Evolutionary conservation across 1,284 basidiomycete species (phyloP), one percentile per base, ranked within the genome.

Genomic region (Ustilago nuda): DNA sequence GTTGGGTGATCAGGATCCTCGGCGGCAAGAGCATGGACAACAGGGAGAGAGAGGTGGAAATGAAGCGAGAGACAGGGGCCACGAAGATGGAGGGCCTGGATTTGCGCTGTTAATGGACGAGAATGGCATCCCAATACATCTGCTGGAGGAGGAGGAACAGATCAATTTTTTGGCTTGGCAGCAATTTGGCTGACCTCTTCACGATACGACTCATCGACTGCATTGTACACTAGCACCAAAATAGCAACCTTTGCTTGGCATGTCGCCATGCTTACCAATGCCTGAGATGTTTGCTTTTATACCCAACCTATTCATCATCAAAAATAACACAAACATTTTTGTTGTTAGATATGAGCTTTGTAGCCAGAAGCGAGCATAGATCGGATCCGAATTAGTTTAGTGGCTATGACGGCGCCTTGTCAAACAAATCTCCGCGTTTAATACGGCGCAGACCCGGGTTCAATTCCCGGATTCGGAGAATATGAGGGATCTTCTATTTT

Each of bases 331-430:
- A 27, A 0, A 3, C 3, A 27, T 2, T n/a, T n/a, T n/a, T n/a
- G n/a, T n/a, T n/a, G n/a, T n/a, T n/a, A n/a, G n/a, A n/a, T n/a
- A n/a, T n/a, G n/a, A n/a, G n/a, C n/a, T n/a, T n/a, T n/a, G n/a
- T n/a, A n/a, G n/a, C n/a, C n/a, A n/a, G n/a, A n/a, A n/a, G 17
- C 4, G 1, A 4, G 52, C 19, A 51, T 8, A n/a, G 27, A 56
- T 50, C 46, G 61, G 54, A 56, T 65, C 63, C 63, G 63, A 59
- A 65, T 66, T 66, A 67, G 65, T 67, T 61, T 67, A 67, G 65
- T 77, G 75, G 75, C 75, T 77, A 77, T 77, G 75, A 77, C 75
- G 75, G 75, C 75, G 67, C 75, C 75, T 77, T 77, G 75, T 77
- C 75, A 77, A 59, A 56, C 55, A 33, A 37, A 63, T 73, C 67